A percentile compares a stretch with the other conserved stretches of the same genome.
Conservation (phyloP, 768 basidiomycete genomes). For the Pisolithus albus region DNA sequence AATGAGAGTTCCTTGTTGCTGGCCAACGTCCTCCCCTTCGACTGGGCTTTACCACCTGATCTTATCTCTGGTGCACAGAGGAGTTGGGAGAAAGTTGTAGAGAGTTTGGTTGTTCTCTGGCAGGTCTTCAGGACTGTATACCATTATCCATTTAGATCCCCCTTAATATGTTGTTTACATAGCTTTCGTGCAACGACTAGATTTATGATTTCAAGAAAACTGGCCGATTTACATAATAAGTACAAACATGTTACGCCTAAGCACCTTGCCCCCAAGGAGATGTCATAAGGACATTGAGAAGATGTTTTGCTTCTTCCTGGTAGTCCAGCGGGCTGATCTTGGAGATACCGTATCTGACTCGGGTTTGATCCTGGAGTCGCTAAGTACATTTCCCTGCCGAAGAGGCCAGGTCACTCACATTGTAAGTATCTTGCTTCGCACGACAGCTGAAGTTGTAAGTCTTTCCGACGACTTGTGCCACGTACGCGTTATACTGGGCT, state of each 20-base stretch:
- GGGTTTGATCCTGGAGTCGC: conserved; percentile 57
- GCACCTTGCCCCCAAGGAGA: conserved; percentile 44
- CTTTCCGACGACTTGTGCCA: conserved; percentile 61
- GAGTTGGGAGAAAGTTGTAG: conserved; percentile 21
- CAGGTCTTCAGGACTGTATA: conserved; percentile 25
- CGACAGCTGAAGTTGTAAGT: conserved; percentile 79
- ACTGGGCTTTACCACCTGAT: conserved; percentile 26
- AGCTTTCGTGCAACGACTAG: not conserved
- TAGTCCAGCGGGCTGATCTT: conserved; percentile 63
- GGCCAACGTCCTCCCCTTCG: conserved; percentile 15
- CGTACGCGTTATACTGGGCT: conserved; percentile 44
- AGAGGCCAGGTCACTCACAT: conserved; percentile 42
- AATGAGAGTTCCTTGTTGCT: conserved; percentile 17
- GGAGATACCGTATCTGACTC: conserved; percentile 78
- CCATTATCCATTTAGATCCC: conserved; percentile 30
- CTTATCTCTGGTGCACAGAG: conserved; percentile 18
- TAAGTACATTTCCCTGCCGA: not conserved
- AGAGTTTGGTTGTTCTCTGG: conserved; percentile 24
- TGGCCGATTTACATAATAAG: too few relatives aligned
- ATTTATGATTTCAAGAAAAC: conserved; percentile 4
- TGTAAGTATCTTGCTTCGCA: conserved; percentile 82
- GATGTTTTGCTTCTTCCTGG: conserved; percentile 51
- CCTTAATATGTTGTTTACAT: conserved; percentile 14
- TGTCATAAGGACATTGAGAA: conserved; percentile 51
- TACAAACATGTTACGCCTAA: not conserved